phyloP scores from a whole-genome alignment of 352 stramenopile species.

The Pythium pectinolyticum region DNA sequence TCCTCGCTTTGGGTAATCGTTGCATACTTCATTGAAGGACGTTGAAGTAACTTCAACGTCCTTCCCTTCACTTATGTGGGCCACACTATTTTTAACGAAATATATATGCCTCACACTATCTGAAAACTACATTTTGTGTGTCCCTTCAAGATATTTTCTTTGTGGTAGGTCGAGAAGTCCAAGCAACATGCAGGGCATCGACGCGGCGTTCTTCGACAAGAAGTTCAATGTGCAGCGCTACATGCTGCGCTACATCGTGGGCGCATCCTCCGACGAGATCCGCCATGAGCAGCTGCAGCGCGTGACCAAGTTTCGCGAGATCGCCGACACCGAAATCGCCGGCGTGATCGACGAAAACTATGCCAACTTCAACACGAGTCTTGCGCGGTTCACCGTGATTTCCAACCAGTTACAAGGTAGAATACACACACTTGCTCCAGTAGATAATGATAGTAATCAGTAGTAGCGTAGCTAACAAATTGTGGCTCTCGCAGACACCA shows the following conservation, averaged over 20 bases:
- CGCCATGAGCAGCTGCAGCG: slow-evolving; percentile 69
- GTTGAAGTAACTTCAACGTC: no score
- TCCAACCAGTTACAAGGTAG: slow-evolving; percentile 77
- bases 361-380: slow-evolving; percentile 83
- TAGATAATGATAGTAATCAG: no score
- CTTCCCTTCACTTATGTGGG: no score
- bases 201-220: slow-evolving; percentile 81
- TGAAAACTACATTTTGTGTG: no score
- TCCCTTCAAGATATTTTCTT: no score
- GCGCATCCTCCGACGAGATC: slow-evolving; percentile 63
- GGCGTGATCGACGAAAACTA: slow-evolving; percentile 84
- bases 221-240: slow-evolving; percentile 79
- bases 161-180: no score
- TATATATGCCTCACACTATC: no score
- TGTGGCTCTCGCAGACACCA: slow-evolving; percentile 46
- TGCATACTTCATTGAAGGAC: no score
- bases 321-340: slow-evolving; percentile 79
- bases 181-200: slow-evolving; percentile 66
- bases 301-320: slow-evolving; percentile 51
- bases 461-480: no score
- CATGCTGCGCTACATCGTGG: slow-evolving; percentile 78
- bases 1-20: no score
- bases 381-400: slow-evolving; percentile 75
- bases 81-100: no score
- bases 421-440: no score